Conservation (phyloP, 176 grass and related monocot species). For the Otatea glauca region DNA sequence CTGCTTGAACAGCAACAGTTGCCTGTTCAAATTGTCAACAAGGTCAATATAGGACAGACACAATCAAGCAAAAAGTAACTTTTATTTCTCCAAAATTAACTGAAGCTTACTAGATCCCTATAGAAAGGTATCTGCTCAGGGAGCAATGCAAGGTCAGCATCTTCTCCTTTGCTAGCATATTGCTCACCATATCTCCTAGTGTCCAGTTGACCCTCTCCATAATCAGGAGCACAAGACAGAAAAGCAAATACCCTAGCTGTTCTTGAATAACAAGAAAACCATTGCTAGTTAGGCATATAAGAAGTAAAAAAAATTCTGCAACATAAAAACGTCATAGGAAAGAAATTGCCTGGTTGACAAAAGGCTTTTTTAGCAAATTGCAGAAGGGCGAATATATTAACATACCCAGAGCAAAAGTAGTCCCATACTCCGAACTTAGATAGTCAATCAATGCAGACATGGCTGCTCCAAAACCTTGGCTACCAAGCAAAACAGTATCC, state of each 20-base stretch:
- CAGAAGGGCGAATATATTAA: slow-evolving; percentile 12
- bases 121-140: slow-evolving; percentile 96
- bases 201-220: slow-evolving; percentile 87
- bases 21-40: slow-evolving; percentile 65
- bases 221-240: slow-evolving; percentile 94
- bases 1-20: slow-evolving; percentile 89
- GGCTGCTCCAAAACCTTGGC: slow-evolving; percentile 82
- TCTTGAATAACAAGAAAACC: slow-evolving; percentile 41
- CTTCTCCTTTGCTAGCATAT: slow-evolving; percentile 91
- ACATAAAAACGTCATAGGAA: slow-evolving; percentile 34
- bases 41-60: slow-evolving; percentile 24
- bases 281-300: slow-evolving; percentile 39
- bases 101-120: slow-evolving; percentile 79
- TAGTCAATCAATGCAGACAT: slow-evolving; percentile 84
- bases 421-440: slow-evolving; percentile 85
- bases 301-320: slow-evolving; percentile 1
- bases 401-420: slow-evolving; percentile 91
- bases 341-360: slow-evolving; percentile 17
- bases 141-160: slow-evolving; percentile 79
- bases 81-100: slow-evolving; percentile 10
- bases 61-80: not conserved
- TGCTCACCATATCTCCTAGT: slow-evolving; percentile 93
- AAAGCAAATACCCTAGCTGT: slow-evolving; percentile 95
- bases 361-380: slow-evolving; percentile 9
- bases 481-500: slow-evolving; percentile 81